These are phyloP conservation scores for Sporobolomyces pararoseus DNA, from an alignment of 768 basidiomycete species.

Conservation along the genomic window DNA sequence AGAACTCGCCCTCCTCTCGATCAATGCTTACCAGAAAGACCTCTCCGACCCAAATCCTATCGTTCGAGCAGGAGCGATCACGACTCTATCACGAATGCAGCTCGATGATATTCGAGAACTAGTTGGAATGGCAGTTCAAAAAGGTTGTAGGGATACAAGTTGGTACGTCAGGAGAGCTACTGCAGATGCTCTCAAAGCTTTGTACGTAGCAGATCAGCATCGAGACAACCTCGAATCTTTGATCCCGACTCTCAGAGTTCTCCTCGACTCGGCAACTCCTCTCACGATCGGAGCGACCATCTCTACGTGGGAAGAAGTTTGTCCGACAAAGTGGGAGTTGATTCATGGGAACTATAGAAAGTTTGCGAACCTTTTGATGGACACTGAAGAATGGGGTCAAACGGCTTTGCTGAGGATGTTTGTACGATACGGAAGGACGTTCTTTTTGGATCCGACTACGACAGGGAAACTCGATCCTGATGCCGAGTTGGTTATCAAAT, in stretches of 20 bases:
- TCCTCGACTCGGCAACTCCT: slow-evolving; percentile 68
- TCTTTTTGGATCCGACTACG: slow-evolving; percentile 39
- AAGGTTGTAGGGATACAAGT: slow-evolving; percentile 83
- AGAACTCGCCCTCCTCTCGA: slow-evolving; percentile 87
- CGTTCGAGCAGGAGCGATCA: slow-evolving; percentile 91
- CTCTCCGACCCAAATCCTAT: slow-evolving; percentile 84
- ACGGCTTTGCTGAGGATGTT: slow-evolving; percentile 72
- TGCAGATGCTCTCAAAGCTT: slow-evolving; percentile 67
- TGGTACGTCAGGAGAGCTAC: slow-evolving; percentile 93
- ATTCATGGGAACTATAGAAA: slow-evolving; percentile 83
- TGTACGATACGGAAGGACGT: slow-evolving; percentile 68
- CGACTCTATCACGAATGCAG: slow-evolving; percentile 85
- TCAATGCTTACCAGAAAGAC: slow-evolving; percentile 98
- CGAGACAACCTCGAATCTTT: slow-evolving; percentile 64
- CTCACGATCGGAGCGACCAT: slow-evolving; percentile 82
- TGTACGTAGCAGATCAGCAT: slow-evolving; percentile 58
- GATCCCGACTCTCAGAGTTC: slow-evolving; percentile 49
- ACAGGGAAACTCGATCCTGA: slow-evolving; percentile 59
- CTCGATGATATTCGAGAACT: slow-evolving; percentile 82
- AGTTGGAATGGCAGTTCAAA: slow-evolving; percentile 82
- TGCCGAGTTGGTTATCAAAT: slow-evolving; percentile 66
- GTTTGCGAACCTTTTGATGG: slow-evolving; percentile 74
- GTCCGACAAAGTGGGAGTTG: slow-evolving; percentile 73
- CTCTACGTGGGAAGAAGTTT: slow-evolving; percentile 79
- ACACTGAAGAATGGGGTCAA: slow-evolving; percentile 97